Base-by-base conservation (phyloP, 768 basidiomycete genomes). In the Pleurotus citrinopileatus region DNA sequence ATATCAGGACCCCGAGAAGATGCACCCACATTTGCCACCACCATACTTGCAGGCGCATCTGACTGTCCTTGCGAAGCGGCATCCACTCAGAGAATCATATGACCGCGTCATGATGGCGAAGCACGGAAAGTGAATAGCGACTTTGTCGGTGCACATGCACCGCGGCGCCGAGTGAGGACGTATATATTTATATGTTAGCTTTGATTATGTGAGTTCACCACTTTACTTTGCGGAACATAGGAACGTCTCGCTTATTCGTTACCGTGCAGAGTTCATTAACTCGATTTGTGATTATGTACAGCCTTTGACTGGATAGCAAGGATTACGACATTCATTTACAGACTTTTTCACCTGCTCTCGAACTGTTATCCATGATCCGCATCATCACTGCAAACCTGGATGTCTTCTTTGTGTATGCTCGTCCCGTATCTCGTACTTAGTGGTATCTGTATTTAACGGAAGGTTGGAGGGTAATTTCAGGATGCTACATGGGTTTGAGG, bases 11-110 rank as follows among this genome's bases (percentile, higher is more conserved):
- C 68, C 81, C 17, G 86, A 89, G 63, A 72, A 69, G 22, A 80
- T 86, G 7, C 89, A 91, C 63, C 80, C 87, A 0, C 73, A 90
- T 15, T 74, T 91, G 20, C 89, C 89, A 0, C 78, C 80, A 2
- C 87, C 88, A 37, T 90, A 89, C 63, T 66, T 88, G 57, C 79
- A 73, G 59, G 81, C 84, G 54, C 89, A 91, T 55, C 72, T 90
- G 65, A 86, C 86, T 17, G 79, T 88, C 43, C 71, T 89, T 27
- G 72, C 78, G 15, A 76, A 83, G 66, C 77, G 84, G 46, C 82
- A 78, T 47, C 87, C 89, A 20, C 70, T 91, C 54, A 75, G 79
- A 60, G 89, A 89, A 65, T 82, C 85, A 20, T 83, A 82, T 60
- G 88, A 89, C 55, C 77, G 86, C 48, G 82, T 89, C 32, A 72